Evolutionary conservation across 2,329 filamentous ascomycete species (phyloP).

Genomic region (Penicillium sp.): DNA sequence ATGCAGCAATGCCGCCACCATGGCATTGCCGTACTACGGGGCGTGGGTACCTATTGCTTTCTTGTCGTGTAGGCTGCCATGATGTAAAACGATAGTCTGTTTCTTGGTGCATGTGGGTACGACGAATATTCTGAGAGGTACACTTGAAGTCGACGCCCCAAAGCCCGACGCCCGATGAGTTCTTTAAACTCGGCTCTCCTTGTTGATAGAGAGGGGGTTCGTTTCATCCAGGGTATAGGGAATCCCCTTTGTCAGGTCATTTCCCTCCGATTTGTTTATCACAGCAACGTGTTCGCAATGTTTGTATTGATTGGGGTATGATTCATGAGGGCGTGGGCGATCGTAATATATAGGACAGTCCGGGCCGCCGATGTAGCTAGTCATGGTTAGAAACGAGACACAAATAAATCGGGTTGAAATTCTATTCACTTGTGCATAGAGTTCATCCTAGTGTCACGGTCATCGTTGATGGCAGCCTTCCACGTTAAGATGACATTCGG

Average conservation of each 20-base stretch:
- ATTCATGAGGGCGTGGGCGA: conserved; percentile 66
- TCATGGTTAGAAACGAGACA: background rate
- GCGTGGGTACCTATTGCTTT: conserved; percentile 61
- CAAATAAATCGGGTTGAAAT: background rate
- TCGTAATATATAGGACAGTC: conserved; percentile 62
- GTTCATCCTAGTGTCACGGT: conserved; percentile 57
- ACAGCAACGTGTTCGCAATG: conserved; percentile 51
- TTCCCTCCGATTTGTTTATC: background rate
- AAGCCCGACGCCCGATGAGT: conserved; percentile 67
- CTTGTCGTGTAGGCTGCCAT: conserved; percentile 63
- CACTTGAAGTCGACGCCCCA: conserved; percentile 67
- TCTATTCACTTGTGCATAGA: conserved; percentile 62
- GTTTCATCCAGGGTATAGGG: conserved; percentile 64
- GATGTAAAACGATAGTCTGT: conserved; percentile 64
- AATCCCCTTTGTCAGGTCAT: conserved; percentile 31
- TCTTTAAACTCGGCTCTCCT: conserved; percentile 64
- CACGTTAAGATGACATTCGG: conserved; percentile 57
- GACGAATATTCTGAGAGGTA: conserved; percentile 59
- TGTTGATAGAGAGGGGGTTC: conserved; percentile 66
- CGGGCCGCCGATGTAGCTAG: conserved; percentile 65
- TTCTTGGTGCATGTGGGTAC: conserved; percentile 67
- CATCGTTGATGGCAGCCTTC: conserved; percentile 56
- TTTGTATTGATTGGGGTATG: conserved; percentile 58
- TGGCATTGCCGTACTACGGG: conserved; percentile 66
- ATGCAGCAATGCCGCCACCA: conserved; percentile 59